Evolutionary conservation across 177 flowering plant species (phyloP).

Genomic region (Vitis hybrid): DNA sequence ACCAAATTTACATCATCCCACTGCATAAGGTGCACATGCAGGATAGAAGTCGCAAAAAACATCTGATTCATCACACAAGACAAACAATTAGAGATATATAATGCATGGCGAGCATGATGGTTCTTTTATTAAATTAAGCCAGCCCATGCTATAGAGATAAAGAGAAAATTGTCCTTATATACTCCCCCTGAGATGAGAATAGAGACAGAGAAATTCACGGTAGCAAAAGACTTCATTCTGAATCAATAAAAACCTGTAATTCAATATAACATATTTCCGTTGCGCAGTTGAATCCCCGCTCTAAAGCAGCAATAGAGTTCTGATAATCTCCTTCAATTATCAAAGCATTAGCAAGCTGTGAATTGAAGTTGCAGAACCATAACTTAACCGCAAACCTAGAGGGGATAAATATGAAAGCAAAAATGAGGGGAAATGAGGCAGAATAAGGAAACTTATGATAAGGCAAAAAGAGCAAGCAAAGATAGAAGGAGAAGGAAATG

Average conservation of each 20-base stretch:
- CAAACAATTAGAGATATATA: neutral
- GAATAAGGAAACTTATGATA: neutral
- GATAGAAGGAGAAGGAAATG: neutral
- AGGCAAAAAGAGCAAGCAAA: neutral
- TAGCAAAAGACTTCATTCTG: neutral
- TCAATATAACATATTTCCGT: slow-evolving; percentile 59
- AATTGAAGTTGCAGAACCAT: slow-evolving; percentile 88
- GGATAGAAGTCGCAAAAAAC: slow-evolving; percentile 81
- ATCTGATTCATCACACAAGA: slow-evolving; percentile 41
- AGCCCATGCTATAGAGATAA: neutral
- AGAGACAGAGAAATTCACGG: too few relatives aligned
- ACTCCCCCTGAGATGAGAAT: too few relatives aligned
- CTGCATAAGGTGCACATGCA: slow-evolving; percentile 90
- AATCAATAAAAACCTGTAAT: slow-evolving; percentile 59
- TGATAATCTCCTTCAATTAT: slow-evolving; percentile 77
- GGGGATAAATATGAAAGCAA: neutral
- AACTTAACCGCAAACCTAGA: slow-evolving; percentile 57
- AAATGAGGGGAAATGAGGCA: neutral
- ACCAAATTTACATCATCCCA: slow-evolving; percentile 72
- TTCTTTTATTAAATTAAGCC: neutral
- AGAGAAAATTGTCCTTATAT: too few relatives aligned
- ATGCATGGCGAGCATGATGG: neutral
- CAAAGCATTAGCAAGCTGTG: slow-evolving; percentile 84
- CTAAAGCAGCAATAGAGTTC: slow-evolving; percentile 52
- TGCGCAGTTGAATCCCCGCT: slow-evolving; percentile 61